Evolutionary conservation across 306 rosid genomes (phyloP), one percentile per base, ranked within the genome.

Genomic region (Quercus bicolor): DNA sequence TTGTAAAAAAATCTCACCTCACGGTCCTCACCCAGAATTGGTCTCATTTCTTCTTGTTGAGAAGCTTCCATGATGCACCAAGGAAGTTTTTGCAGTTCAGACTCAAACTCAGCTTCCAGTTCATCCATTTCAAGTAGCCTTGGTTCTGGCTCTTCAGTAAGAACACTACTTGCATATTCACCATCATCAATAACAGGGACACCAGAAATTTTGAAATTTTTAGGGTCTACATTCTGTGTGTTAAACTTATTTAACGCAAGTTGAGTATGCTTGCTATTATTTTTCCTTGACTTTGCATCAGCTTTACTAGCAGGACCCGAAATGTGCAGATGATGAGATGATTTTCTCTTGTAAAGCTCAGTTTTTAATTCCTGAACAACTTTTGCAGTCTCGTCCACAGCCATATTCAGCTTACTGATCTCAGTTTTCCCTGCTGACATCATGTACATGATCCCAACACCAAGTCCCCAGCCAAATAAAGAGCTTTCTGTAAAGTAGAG

Each of bases 61-160:
- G 86, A 82, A 26, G 77, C 70, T 48, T 89, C 90, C 28, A 77
- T 31, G 28, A 84, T 69, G 81, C 90, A 82, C 85, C 89, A 85
- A 64, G 97, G 88, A 75, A 92, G 92, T 84, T 89, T 87, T 85
- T 83, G 89, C 43, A 92, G 83, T 83, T 92, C 97, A 48, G 86
- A 80, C 59, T 86, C 93, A 43, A 92, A 93, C 80, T 92, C 97
- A 68, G 93, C 93, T 86, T 90, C 92, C 79, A 92, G 76, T 79
- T 85, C 87, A 86, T 87, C 89, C 85, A 90, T 89, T 80, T 86
- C 92, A 48, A 45, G 79, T 55, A 68, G 68, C 68, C 54, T 86
- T 6, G 77, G 77, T 52, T 80, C 88, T 56, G 84, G 88, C 60
- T 90, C 95, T 83, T 90, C 97, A 6, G 97, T 89, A 60, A 92